Percentiles rank a stretch among this genome's conserved stretches.
Conservation (phyloP, 208 protist genomes). For the Leishmania major region DNA sequence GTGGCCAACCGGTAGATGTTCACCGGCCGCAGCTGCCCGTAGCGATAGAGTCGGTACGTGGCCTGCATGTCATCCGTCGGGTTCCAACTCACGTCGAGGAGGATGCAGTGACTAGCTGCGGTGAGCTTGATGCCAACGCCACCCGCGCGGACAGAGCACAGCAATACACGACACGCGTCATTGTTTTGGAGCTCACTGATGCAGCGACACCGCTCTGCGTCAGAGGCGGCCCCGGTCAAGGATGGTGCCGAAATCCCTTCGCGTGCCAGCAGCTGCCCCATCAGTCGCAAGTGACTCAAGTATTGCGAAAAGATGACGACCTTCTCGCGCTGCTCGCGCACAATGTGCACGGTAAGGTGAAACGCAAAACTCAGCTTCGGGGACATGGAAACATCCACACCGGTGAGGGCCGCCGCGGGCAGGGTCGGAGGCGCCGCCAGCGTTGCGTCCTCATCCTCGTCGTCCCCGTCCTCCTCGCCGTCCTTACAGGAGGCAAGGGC, state of each 20-base stretch:
- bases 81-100: constrained; percentile 96
- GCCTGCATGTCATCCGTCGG: constrained; percentile 91
- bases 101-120: constrained; percentile 92
- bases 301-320: constrained; percentile 87
- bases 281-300: constrained; percentile 56
- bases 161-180: constrained; percentile 52
- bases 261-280: constrained; percentile 42
- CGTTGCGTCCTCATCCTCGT: constrained; percentile 27
- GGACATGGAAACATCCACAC: constrained; percentile 43
- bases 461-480: constrained; percentile 5
- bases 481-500: neutral
- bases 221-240: constrained; percentile 46
- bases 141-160: constrained; percentile 93
- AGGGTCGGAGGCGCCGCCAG: constrained; percentile 6
- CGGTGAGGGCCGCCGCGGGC: constrained; percentile 4
- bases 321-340: constrained; percentile 54
- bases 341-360: constrained; percentile 56
- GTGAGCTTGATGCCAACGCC: constrained; percentile 94
- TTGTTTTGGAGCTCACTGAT: constrained; percentile 74
- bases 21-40: constrained; percentile 92
- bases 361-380: constrained; percentile 74
- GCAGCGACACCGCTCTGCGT: constrained; percentile 44
- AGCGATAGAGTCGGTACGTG: constrained; percentile 94
- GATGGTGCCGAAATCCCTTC: constrained; percentile 28
- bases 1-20: constrained; percentile 93